These are phyloP conservation scores for Somion occarium DNA, from an alignment of 1,284 basidiomycete genomes.

Conservation along the genomic window DNA sequence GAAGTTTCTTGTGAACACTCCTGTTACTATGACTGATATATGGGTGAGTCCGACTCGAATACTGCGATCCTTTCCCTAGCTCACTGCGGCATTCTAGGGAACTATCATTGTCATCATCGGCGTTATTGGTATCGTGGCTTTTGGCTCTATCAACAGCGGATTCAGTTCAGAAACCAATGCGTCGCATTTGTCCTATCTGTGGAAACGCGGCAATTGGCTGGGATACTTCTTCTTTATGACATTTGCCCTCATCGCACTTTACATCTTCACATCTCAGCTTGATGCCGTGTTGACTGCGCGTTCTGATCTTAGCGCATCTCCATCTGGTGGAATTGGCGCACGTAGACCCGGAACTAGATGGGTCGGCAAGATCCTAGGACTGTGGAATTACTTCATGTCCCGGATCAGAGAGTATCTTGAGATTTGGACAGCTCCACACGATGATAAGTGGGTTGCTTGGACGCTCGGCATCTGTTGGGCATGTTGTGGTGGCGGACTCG, in stretches of 20 bases:
- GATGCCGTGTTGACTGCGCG: conserved; percentile 66
- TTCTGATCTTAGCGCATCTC: conserved; percentile 54
- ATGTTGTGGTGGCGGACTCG: conserved; percentile 83
- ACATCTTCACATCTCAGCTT: conserved; percentile 60
- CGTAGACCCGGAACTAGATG: conserved; percentile 26
- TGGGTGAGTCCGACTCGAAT: conserved; percentile 43
- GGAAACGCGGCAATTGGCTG: conserved; percentile 84
- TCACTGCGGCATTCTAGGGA: conserved; percentile 41
- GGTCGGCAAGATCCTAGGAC: conserved; percentile 26
- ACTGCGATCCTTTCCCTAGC: background rate
- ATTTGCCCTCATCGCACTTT: conserved; percentile 59
- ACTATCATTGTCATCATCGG: conserved; percentile 78
- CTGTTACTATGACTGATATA: conserved; percentile 76
- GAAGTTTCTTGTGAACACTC: conserved; percentile 76
- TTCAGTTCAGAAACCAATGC: conserved; percentile 67
- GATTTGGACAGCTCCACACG: conserved; percentile 69
- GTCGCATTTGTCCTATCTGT: conserved; percentile 70
- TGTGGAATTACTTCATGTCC: conserved; percentile 45
- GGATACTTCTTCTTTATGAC: conserved; percentile 82
- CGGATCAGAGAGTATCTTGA: conserved; percentile 65
- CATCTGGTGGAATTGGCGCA: conserved; percentile 42
- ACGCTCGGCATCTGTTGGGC: conserved; percentile 91
- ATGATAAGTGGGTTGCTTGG: conserved; percentile 83
- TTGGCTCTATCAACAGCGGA: conserved; percentile 79
- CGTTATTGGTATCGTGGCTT: conserved; percentile 82